A percentile compares a stretch with the other conserved stretches of the same genome.
Conservation (phyloP, 352 stramenopile genomes). For the Plasmopara muralis region DNA sequence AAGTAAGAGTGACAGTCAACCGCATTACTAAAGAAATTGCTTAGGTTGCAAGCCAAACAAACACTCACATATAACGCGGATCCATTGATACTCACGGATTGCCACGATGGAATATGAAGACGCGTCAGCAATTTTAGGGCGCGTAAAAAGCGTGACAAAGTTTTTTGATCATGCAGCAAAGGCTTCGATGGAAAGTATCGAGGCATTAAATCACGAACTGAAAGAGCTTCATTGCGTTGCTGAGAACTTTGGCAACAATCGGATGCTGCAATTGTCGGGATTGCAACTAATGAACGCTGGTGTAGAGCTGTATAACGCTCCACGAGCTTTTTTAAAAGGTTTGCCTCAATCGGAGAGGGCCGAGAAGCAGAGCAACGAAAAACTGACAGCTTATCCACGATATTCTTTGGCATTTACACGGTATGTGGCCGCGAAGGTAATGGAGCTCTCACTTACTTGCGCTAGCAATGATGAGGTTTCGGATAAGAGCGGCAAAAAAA, state of each 20-base stretch:
- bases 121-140: slow-evolving; percentile 10
- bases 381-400: slow-evolving; percentile 10
- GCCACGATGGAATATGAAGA: slow-evolving; percentile 13
- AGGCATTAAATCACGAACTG: slow-evolving; percentile 10
- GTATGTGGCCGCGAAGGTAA: slow-evolving; percentile 57
- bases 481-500: slow-evolving; percentile 6
- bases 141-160: slow-evolving; percentile 17
- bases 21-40: neutral
- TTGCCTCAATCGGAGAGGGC: slow-evolving; percentile 21
- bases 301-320: slow-evolving; percentile 64
- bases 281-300: slow-evolving; percentile 49
- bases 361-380: slow-evolving; percentile 1
- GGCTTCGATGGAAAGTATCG: slow-evolving; percentile 6
- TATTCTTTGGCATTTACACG: slow-evolving; percentile 35
- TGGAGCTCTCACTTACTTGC: slow-evolving; percentile 43
- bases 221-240: slow-evolving; percentile 31
- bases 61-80: too few relatives aligned
- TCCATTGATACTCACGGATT: neutral
- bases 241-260: slow-evolving; percentile 12
- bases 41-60: too few relatives aligned
- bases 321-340: slow-evolving; percentile 33
- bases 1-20: slow-evolving; percentile 28
- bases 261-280: slow-evolving; percentile 25
- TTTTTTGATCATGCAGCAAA: slow-evolving; percentile 10
- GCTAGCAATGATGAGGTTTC: slow-evolving; percentile 14